Conservation (phyloP, 2,329 filamentous ascomycete species). For the Rutstroemia sydowiana region DNA sequence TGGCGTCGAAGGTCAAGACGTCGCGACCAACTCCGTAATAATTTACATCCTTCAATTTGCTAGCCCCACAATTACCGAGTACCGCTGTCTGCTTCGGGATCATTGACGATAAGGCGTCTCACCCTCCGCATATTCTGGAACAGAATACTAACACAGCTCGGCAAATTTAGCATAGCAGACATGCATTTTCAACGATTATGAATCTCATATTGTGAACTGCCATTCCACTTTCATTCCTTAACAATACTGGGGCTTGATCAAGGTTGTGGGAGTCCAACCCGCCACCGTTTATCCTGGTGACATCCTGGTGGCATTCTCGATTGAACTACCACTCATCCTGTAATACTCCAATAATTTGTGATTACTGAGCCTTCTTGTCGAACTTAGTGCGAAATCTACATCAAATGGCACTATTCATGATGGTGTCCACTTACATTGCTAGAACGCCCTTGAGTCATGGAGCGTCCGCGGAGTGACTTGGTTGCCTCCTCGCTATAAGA, state of each 20-base stretch:
- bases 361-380: not conserved
- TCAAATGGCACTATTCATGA: not conserved
- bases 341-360: not conserved
- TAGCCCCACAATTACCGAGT: not conserved
- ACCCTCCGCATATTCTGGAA: not conserved
- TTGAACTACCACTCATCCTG: not conserved
- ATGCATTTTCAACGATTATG: not conserved
- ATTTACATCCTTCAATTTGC: not conserved
- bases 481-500: slow-evolving; percentile 10
- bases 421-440: slow-evolving; percentile 16
- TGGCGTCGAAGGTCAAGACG: not conserved
- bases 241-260: not conserved
- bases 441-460: slow-evolving; percentile 18
- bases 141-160: not conserved
- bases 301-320: not conserved
- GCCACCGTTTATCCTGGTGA: not conserved
- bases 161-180: not conserved
- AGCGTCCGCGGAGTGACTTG: slow-evolving; percentile 15
- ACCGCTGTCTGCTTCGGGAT: not conserved
- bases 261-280: not conserved
- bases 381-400: not conserved
- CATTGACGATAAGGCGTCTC: not conserved
- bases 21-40: not conserved
- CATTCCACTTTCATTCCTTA: not conserved
- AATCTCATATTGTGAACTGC: not conserved